Evolutionary conservation across 2,329 filamentous ascomycete genomes (phyloP).

Genomic region (Diaporthe humulicola): DNA sequence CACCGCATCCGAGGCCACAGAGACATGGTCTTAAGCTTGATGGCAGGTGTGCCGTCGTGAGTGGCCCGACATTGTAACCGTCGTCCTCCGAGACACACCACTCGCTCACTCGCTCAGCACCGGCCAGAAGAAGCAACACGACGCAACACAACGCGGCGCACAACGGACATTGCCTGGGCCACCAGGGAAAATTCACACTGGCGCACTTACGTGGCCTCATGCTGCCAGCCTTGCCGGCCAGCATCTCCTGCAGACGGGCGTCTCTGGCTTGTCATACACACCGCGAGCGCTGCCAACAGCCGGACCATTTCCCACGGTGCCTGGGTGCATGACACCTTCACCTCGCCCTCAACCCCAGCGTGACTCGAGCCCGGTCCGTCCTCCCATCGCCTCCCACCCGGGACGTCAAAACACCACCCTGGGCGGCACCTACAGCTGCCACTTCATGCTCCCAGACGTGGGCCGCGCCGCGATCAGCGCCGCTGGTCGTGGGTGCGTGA

Average conservation of each 20-base stretch:
- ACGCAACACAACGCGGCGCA: background rate
- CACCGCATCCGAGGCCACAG: background rate
- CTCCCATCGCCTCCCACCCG: background rate
- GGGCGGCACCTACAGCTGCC: background rate
- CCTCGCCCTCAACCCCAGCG: background rate
- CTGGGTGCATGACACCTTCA: conserved; percentile 29
- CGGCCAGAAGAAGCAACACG: conserved; percentile 10
- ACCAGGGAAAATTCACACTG: conserved; percentile 8
- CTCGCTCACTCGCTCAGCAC: background rate
- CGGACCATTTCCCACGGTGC: conserved; percentile 5
- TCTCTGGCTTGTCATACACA: conserved; percentile 20
- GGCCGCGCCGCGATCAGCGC: conserved; percentile 16
- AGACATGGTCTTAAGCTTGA: conserved; percentile 23
- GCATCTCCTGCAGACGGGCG: conserved; percentile 7
- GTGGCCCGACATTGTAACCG: conserved; percentile 1
- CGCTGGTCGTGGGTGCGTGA: conserved; percentile 6
- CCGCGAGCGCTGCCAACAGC: background rate
- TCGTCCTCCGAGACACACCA: conserved; percentile 17
- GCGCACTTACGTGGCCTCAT: conserved; percentile 22
- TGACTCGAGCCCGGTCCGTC: conserved; percentile 18
- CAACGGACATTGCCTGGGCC: conserved; percentile 12
- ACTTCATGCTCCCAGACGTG: background rate
- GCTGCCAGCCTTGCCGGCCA: conserved; percentile 19
- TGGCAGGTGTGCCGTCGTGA: conserved; percentile 7
- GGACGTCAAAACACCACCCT: conserved; percentile 2